These are phyloP conservation scores for Parachlorella kessleri DNA, from an alignment of 139 green algal genomes.

Conservation along the genomic window DNA sequence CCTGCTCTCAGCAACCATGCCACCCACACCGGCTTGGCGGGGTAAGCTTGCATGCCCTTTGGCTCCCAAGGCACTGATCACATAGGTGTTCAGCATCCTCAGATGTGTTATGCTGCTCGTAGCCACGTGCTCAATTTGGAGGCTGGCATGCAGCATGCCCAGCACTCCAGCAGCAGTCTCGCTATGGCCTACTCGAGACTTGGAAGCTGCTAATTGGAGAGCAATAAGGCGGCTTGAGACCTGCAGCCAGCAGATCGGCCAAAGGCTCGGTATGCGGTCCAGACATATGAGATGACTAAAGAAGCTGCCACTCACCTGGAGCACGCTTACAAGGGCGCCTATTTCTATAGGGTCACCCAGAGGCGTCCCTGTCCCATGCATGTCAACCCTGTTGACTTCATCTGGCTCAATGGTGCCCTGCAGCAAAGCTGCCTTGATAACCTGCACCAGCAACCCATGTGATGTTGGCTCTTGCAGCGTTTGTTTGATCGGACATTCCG, in stretches of 20 bases:
- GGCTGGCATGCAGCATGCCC: constrained; percentile 23
- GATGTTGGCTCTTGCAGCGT: background rate
- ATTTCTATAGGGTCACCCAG: constrained; percentile 66
- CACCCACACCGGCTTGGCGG: background rate
- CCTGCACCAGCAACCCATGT: background rate
- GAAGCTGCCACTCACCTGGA: constrained; percentile 8
- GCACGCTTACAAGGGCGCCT: constrained; percentile 47
- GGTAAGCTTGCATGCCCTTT: background rate
- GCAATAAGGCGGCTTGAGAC: constrained; percentile 6
- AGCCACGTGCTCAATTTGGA: background rate
- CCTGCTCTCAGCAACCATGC: too few relatives aligned
- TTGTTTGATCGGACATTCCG: background rate
- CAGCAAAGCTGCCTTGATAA: constrained; percentile 5
- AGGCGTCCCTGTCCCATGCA: constrained; percentile 67
- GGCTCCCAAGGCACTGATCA: background rate
- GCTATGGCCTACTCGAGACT: constrained; percentile 45
- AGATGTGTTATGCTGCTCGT: background rate
- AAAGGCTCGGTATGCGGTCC: background rate
- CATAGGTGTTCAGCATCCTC: constrained; percentile 5
- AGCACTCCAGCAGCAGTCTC: constrained; percentile 45
- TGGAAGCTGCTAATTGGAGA: constrained; percentile 37
- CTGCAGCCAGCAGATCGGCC: background rate
- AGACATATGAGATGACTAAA: background rate
- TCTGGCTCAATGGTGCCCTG: constrained; percentile 9
- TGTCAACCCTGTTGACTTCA: constrained; percentile 54